phyloP scores from a whole-genome alignment of 805 yeast species.

The Candida silvicultrix region DNA sequence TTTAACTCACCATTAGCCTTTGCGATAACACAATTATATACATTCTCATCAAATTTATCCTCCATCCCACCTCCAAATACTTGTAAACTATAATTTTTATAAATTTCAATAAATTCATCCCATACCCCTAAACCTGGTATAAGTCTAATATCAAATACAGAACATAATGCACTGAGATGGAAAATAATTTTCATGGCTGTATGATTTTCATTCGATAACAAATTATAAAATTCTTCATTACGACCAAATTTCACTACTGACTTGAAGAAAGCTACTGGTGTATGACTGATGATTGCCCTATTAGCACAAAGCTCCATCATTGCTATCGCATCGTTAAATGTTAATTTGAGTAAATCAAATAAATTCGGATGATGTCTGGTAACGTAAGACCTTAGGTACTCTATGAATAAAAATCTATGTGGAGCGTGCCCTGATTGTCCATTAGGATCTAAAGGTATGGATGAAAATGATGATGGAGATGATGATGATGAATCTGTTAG shows the following conservation, averaged over 20 bases:
- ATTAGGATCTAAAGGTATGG: too few relatives aligned
- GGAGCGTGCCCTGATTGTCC: too few relatives aligned
- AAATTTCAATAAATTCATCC: slow-evolving; percentile 7
- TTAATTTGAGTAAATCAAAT: background rate
- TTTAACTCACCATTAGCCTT: background rate
- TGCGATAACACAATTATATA: background rate
- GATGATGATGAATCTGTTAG: too few relatives aligned
- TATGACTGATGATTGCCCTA: background rate
- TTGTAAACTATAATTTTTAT: background rate
- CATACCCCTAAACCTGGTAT: slow-evolving; percentile 8
- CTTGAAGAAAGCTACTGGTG: slow-evolving; percentile 14
- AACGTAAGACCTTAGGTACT: background rate
- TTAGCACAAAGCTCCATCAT: background rate
- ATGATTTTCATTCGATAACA: background rate
- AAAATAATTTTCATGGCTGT: slow-evolving; percentile 1
- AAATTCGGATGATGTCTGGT: background rate
- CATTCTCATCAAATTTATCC: slow-evolving; percentile 1
- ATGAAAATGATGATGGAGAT: too few relatives aligned
- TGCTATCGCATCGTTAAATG: background rate
- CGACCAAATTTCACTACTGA: slow-evolving; percentile 2
- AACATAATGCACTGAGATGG: background rate
- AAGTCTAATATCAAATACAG: background rate
- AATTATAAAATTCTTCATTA: background rate
- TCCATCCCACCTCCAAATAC: background rate
- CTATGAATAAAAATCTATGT: background rate